Evolutionary conservation across 768 basidiomycete genomes (phyloP).

Genomic region (Lenzites betulinus): DNA sequence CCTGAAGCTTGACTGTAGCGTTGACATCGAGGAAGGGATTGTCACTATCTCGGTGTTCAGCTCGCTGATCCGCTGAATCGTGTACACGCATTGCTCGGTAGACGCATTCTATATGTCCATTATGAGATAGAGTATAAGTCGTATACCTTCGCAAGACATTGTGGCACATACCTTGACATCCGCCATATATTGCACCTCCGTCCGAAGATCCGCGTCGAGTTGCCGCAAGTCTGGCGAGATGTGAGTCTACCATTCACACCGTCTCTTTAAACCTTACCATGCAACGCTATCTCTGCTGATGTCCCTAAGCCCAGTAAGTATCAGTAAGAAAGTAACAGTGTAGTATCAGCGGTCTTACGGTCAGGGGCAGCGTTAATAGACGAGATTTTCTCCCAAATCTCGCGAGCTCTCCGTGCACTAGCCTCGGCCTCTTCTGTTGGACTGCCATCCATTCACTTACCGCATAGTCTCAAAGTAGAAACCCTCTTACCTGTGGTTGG

Average conservation of each 20-base stretch:
- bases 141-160: background rate
- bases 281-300: constrained; percentile 18
- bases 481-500: constrained; percentile 44
- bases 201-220: constrained; percentile 59
- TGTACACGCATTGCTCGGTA: constrained; percentile 63
- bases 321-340: background rate
- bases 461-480: background rate
- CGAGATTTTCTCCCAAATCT: constrained; percentile 56
- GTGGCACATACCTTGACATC: constrained; percentile 39
- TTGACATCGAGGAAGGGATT: constrained; percentile 63
- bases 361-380: constrained; percentile 54
- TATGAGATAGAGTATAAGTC: background rate
- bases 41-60: constrained; percentile 83
- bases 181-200: constrained; percentile 59
- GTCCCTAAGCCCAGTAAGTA: constrained; percentile 5
- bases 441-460: constrained; percentile 36
- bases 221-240: constrained; percentile 54
- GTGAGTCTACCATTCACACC: background rate
- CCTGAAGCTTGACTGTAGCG: constrained; percentile 72
- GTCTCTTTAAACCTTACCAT: background rate
- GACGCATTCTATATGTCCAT: constrained; percentile 57
- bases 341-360: constrained; percentile 43
- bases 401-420: constrained; percentile 58
- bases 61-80: constrained; percentile 73
- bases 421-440: constrained; percentile 61